These are phyloP conservation scores for Stephania japonica DNA, from an alignment of 164 flowering plant genomes.

Conservation along the genomic window DNA sequence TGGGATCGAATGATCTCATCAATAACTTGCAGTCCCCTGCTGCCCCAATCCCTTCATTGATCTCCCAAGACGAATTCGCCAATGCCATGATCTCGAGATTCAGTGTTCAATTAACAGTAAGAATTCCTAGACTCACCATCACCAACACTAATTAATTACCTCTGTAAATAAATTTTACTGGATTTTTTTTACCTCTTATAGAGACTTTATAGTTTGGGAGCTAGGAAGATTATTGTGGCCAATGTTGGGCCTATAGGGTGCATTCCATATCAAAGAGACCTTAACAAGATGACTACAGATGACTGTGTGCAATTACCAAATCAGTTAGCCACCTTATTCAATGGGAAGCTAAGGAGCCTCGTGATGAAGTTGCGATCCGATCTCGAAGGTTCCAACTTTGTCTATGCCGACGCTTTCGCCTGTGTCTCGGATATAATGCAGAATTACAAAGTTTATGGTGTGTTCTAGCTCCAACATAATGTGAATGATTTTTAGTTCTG, in stretches of 20 bases:
- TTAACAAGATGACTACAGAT: conserved; percentile 33
- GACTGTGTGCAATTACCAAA: conserved; percentile 40
- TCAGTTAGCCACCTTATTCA: conserved; percentile 43
- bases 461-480: neutral
- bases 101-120: conserved; percentile 61
- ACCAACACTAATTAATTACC: neutral
- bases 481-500: neutral
- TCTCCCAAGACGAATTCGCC: conserved; percentile 45
- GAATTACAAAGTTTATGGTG: conserved; percentile 50
- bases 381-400: conserved; percentile 38
- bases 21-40: conserved; percentile 58
- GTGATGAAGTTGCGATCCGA: conserved; percentile 28
- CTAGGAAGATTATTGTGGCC: conserved; percentile 44
- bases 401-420: conserved; percentile 48
- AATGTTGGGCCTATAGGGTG: conserved; percentile 76
- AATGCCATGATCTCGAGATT: conserved; percentile 46
- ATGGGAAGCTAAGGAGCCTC: conserved; percentile 34
- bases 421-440: conserved; percentile 39
- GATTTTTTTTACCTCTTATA: conserved; percentile 15
- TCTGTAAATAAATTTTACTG: neutral
- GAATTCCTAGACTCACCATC: neutral
- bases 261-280: conserved; percentile 55
- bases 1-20: conserved; percentile 79
- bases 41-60: conserved; percentile 25
- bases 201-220: conserved; percentile 59